Evolutionary conservation across 306 rosid species (phyloP).

Genomic region (Acacia crassicarpa): DNA sequence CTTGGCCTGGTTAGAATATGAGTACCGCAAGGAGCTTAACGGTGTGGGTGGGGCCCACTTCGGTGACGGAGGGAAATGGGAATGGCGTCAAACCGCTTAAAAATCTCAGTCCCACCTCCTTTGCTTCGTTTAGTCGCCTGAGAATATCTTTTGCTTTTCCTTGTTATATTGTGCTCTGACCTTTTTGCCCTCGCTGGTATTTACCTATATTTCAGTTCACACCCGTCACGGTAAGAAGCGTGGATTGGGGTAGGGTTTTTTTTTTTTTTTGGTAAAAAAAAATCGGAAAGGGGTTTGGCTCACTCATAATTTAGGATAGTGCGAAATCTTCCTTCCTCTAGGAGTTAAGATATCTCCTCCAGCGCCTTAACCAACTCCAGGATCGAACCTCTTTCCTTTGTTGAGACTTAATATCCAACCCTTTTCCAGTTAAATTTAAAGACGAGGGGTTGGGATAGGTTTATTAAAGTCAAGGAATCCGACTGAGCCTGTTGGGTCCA

Average conservation of each 20-base stretch:
- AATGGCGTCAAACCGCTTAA: constrained; percentile 29
- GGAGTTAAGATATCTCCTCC: too few relatives aligned
- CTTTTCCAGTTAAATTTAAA: too few relatives aligned
- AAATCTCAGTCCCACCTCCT: constrained; percentile 15
- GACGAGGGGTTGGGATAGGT: too few relatives aligned
- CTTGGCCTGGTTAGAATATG: neutral
- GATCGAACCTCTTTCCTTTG: too few relatives aligned
- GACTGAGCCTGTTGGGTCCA: fast-evolving
- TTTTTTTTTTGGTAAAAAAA: too few relatives aligned
- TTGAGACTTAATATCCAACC: too few relatives aligned
- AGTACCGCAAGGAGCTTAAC: neutral
- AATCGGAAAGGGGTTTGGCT: too few relatives aligned
- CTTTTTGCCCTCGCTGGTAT: neutral
- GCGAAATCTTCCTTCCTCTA: too few relatives aligned
- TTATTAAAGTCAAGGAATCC: too few relatives aligned
- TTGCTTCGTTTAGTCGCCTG: constrained; percentile 33
- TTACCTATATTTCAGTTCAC: neutral
- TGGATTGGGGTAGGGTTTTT: neutral
- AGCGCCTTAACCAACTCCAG: too few relatives aligned
- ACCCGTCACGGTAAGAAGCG: neutral
- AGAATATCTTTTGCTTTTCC: constrained; percentile 26
- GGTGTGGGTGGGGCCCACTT: neutral
- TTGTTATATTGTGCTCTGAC: neutral
- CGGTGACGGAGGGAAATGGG: neutral
- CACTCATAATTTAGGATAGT: too few relatives aligned